phyloP scores from a whole-genome alignment of 805 yeast species.

The Metschnikowia gelsemii region DNA sequence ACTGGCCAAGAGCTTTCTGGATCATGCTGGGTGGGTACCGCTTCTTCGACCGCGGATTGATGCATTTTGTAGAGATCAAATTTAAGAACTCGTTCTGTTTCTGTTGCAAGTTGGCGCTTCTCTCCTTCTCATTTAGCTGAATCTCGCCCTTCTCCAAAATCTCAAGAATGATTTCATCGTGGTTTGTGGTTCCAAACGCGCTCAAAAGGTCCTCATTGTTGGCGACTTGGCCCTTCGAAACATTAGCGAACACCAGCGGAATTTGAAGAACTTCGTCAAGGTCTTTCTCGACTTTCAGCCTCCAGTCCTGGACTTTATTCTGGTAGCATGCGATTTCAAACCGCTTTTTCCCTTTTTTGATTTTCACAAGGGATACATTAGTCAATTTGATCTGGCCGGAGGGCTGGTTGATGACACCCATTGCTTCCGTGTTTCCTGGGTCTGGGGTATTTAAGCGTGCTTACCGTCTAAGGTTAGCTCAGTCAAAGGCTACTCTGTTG shows the following conservation, averaged over 20 bases:
- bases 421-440: background rate
- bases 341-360: constrained; percentile 87
- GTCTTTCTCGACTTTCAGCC: constrained; percentile 85
- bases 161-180: constrained; percentile 72
- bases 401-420: constrained; percentile 71
- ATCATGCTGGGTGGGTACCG: constrained; percentile 95
- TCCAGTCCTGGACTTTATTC: constrained; percentile 94
- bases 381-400: constrained; percentile 85
- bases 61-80: constrained; percentile 83
- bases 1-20: constrained; percentile 74
- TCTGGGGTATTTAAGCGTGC: background rate
- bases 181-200: constrained; percentile 73
- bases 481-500: background rate
- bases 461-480: background rate
- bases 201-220: constrained; percentile 76
- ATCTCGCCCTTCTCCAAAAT: constrained; percentile 90
- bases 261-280: constrained; percentile 94
- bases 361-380: constrained; percentile 87
- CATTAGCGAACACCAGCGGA: constrained; percentile 90
- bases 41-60: constrained; percentile 84
- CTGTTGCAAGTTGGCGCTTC: constrained; percentile 71
- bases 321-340: constrained; percentile 96
- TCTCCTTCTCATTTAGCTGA: constrained; percentile 90
- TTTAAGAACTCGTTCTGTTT: constrained; percentile 79
- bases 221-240: constrained; percentile 92